Conservation (phyloP, 1,284 basidiomycete species). For the Leccinum fallax region DNA sequence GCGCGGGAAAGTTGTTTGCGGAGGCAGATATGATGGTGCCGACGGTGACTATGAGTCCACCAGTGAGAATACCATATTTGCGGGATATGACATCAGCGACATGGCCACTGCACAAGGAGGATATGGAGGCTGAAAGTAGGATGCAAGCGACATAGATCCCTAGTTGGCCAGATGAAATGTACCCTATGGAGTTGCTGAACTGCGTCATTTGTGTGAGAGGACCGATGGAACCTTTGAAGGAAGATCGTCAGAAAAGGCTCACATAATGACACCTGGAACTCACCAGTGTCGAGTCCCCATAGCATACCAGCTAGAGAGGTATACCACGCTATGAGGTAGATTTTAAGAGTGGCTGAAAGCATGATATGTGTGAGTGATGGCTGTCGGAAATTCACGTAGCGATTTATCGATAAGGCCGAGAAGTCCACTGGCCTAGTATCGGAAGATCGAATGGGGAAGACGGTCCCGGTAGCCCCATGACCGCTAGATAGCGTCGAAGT, state of each 20-base stretch:
- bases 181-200: constrained; percentile 41
- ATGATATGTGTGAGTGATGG: constrained; percentile 9
- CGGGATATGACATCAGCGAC: constrained; percentile 51
- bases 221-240: constrained; percentile 43
- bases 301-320: constrained; percentile 35
- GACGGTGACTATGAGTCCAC: constrained; percentile 43
- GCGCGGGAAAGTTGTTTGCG: constrained; percentile 35
- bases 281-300: constrained; percentile 37
- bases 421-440: not conserved
- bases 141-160: constrained; percentile 49
- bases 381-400: not conserved
- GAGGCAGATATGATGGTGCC: constrained; percentile 42
- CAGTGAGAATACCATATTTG: constrained; percentile 47
- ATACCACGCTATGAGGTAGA: constrained; percentile 33
- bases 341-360: constrained; percentile 16
- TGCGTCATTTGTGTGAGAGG: constrained; percentile 49
- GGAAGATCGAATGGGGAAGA: not conserved
- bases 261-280: not conserved
- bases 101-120: constrained; percentile 47
- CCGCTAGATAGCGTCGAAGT: not conserved
- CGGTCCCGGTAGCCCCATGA: not conserved
- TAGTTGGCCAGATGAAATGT: constrained; percentile 40
- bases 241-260: not conserved
- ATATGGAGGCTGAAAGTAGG: constrained; percentile 48
- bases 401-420: not conserved